These are phyloP conservation scores for Pisolithus orientalis DNA, from an alignment of 768 basidiomycete genomes.

Conservation along the genomic window DNA sequence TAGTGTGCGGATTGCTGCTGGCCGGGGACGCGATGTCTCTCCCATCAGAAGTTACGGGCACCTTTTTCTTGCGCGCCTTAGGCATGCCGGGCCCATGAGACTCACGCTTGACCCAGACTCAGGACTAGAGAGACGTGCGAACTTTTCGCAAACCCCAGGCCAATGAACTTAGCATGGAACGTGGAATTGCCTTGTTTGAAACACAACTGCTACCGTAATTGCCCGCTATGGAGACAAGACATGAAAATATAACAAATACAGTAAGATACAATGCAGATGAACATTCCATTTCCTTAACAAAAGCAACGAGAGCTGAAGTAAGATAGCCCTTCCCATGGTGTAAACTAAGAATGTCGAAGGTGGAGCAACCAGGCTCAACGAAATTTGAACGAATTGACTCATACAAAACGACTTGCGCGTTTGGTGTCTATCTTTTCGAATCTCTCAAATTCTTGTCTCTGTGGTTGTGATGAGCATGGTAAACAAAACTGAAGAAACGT, in stretches of 20 bases:
- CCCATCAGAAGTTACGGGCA: conserved; percentile 33
- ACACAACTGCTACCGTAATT: no score
- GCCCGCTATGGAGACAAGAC: no score
- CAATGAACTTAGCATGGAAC: no score
- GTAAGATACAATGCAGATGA: no score
- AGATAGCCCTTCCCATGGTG: no score
- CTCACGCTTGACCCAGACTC: no score
- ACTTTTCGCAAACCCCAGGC: no score
- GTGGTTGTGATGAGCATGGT: conserved; percentile 11
- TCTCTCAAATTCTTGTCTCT: conserved; percentile 76
- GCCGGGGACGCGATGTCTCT: conserved; percentile 14
- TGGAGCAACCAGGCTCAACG: not conserved
- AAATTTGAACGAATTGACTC: conserved; percentile 14
- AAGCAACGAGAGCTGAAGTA: no score
- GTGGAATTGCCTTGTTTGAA: no score
- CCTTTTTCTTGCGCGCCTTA: conserved; percentile 38
- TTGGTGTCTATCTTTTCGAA: conserved; percentile 89
- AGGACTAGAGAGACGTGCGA: no score
- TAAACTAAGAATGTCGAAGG: not conserved
- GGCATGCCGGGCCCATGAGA: conserved; percentile 31
- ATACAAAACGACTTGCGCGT: conserved; percentile 83
- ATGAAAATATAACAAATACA: no score
- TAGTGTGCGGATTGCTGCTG: conserved; percentile 47
- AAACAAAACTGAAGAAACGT: not conserved
- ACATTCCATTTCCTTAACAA: no score